phyloP scores from a whole-genome alignment of 139 green algal genomes.

The Astrephomene gubernaculifera region DNA sequence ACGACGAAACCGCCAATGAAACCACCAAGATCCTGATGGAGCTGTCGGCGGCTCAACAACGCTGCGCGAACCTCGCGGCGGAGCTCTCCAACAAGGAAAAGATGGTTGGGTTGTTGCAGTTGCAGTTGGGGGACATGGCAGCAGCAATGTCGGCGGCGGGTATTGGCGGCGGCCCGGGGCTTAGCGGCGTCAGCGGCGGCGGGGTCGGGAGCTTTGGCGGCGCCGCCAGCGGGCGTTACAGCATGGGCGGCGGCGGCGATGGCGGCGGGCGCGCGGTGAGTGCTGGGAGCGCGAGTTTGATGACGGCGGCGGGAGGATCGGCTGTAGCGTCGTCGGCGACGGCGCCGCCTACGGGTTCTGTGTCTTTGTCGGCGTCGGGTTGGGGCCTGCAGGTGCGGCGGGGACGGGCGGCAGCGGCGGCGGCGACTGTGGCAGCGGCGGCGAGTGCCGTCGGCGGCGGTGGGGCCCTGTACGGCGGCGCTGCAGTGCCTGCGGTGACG shows the following conservation, averaged over 20 bases:
- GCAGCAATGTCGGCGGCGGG: background rate
- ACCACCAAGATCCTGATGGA: slow-evolving; percentile 47
- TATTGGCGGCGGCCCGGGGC: background rate
- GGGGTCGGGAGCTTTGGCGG: background rate
- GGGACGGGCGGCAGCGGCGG: background rate
- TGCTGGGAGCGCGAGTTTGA: too few species aligned
- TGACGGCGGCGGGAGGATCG: too few species aligned
- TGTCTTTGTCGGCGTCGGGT: slow-evolving; percentile 16
- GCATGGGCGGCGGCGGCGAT: background rate
- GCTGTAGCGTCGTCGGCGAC: background rate
- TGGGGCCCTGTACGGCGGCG: background rate
- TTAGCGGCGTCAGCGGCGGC: background rate
- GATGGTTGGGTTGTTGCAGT: slow-evolving; percentile 43
- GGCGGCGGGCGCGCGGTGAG: too few species aligned
- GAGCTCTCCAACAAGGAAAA: slow-evolving; percentile 43
- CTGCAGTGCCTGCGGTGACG: background rate
- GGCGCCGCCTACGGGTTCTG: background rate
- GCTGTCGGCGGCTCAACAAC: slow-evolving; percentile 31
- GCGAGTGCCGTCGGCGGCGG: background rate
- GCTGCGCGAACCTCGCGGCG: slow-evolving; percentile 35
- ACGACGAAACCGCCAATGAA: slow-evolving; percentile 43
- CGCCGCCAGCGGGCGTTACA: too few species aligned
- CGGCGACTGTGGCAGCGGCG: background rate
- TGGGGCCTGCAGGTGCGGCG: background rate
- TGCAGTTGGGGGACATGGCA: slow-evolving; percentile 34